Evolutionary conservation across 139 green algal species (phyloP).

Genomic region (Tetradesmus obliquus): DNA sequence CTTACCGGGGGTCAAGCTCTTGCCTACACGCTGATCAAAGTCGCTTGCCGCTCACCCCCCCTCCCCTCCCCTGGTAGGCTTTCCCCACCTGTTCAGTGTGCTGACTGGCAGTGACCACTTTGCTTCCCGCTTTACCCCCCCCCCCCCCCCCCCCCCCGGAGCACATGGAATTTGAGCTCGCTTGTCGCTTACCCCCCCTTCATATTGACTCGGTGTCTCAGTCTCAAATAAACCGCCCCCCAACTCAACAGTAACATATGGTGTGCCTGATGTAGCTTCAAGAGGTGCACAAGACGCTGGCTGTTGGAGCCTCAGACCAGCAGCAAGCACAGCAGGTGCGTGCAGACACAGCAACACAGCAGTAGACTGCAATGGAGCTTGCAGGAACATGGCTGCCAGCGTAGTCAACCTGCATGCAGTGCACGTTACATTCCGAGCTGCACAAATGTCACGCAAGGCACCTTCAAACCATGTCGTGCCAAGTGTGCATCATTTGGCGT

Average conservation of each 20-base stretch:
- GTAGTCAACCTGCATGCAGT: not conserved
- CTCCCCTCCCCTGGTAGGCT: too few relatives aligned
- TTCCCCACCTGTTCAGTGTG: too few relatives aligned
- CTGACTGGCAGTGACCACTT: too few relatives aligned
- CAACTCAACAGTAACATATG: not conserved
- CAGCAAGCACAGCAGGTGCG: conserved; percentile 8
- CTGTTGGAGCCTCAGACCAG: not conserved
- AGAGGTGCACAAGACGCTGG: not conserved
- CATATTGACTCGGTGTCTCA: not conserved
- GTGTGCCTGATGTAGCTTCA: not conserved
- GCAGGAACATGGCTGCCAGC: not conserved
- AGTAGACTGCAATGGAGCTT: not conserved
- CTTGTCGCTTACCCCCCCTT: not conserved
- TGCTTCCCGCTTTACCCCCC: too few relatives aligned
- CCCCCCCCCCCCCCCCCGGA: too few relatives aligned
- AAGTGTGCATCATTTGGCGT: too few relatives aligned
- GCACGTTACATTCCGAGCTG: not conserved
- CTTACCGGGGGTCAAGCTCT: too few relatives aligned
- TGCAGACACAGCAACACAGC: not conserved
- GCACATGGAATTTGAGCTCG: too few relatives aligned
- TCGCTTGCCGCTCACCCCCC: too few relatives aligned
- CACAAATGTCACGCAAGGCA: too few relatives aligned
- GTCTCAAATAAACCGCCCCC: not conserved
- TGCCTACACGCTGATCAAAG: too few relatives aligned
- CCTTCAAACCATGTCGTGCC: too few relatives aligned